Percentiles rank a stretch among this genome's conserved stretches.
Conservation (phyloP, 257 asterid genomes). For the Solanum commersonii region DNA sequence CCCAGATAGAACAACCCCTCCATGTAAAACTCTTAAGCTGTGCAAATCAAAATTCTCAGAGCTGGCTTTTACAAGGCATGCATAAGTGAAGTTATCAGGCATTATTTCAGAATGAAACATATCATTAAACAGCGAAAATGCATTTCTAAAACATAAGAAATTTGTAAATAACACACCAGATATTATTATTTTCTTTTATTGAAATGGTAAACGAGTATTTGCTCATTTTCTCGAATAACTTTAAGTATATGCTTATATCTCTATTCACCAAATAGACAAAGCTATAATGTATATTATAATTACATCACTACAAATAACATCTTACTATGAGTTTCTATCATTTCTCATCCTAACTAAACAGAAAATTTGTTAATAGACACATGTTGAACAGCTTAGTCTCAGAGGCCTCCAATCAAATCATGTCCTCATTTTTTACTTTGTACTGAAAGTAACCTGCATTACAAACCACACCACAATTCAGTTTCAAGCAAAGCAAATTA, state of each 20-base stretch:
- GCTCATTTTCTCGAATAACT: no score
- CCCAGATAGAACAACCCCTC: conserved; percentile 39
- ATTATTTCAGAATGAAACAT: conserved; percentile 33
- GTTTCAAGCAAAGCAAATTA: neutral
- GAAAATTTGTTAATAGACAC: neutral
- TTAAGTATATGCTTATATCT: neutral
- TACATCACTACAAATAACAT: neutral
- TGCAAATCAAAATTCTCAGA: conserved; percentile 28
- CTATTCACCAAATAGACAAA: neutral
- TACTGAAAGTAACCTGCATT: neutral
- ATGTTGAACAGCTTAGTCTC: neutral
- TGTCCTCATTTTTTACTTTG: neutral
- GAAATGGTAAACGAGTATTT: no score
- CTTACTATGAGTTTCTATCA: neutral
- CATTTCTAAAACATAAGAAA: neutral
- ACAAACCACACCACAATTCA: neutral
- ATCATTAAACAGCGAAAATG: conserved; percentile 42
- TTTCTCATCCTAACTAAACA: neutral
- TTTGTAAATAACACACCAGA: neutral
- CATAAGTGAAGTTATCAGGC: conserved; percentile 70
- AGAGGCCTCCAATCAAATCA: neutral
- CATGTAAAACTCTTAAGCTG: conserved; percentile 44
- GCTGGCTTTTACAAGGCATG: conserved; percentile 62
- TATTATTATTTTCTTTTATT: no score
- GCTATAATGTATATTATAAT: neutral